phyloP scores from a whole-genome alignment of 441 rosid species.

The Adansonia grandidieri region DNA sequence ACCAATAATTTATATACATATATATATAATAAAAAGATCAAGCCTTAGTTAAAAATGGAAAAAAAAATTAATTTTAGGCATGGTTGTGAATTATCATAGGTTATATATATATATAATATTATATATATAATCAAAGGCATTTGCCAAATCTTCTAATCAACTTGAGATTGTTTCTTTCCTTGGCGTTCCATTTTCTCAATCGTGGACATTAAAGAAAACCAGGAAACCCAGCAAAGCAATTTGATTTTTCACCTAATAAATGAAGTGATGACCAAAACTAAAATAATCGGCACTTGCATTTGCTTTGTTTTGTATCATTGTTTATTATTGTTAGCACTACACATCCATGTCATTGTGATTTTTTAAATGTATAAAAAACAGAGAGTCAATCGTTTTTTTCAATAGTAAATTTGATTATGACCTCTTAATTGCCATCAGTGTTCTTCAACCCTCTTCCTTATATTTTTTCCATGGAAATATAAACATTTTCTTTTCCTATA shows the following conservation, averaged over 20 bases:
- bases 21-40: neutral
- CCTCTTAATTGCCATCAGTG: neutral
- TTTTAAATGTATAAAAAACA: neutral
- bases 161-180: neutral
- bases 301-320: neutral
- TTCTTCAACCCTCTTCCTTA: neutral
- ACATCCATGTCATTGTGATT: neutral
- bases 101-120: neutral
- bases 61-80: neutral
- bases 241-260: slow-evolving; percentile 27
- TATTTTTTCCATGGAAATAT: no score
- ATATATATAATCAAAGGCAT: neutral
- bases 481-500: no score
- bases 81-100: neutral
- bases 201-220: slow-evolving; percentile 25
- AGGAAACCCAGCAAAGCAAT: slow-evolving; percentile 21
- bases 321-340: neutral
- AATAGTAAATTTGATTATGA: neutral
- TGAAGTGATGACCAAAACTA: neutral
- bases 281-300: neutral
- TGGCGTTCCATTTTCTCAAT: slow-evolving; percentile 20
- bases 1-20: neutral
- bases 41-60: neutral
- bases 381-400: neutral
- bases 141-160: neutral